Evolutionary conservation across 352 stramenopile species (phyloP).

Genomic region (Globisporangium apiculatum): DNA sequence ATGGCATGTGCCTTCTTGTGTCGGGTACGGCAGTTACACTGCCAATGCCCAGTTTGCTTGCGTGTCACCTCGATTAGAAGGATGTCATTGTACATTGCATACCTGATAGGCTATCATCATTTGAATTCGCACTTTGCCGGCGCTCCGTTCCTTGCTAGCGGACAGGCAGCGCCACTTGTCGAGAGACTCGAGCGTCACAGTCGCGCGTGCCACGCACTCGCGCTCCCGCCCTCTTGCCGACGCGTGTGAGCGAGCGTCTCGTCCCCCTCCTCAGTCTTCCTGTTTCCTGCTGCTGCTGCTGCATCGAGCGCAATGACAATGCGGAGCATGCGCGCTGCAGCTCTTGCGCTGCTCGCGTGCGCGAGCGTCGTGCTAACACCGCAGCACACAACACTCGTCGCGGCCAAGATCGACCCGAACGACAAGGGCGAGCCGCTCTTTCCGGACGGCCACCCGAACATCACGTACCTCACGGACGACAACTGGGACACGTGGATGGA

Average conservation of each 20-base stretch:
- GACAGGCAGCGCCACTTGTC: background rate
- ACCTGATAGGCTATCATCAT: too few species aligned
- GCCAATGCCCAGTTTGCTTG: too few species aligned
- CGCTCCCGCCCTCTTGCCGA: too few species aligned
- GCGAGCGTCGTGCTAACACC: background rate
- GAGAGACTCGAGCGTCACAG: background rate
- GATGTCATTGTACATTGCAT: too few species aligned
- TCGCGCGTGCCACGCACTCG: background rate
- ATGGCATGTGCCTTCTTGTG: too few species aligned
- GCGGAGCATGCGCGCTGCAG: slow-evolving; percentile 5
- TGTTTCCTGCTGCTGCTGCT: too few species aligned
- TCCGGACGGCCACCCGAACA: slow-evolving; percentile 72
- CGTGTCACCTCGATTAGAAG: too few species aligned
- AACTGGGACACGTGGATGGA: slow-evolving; percentile 72
- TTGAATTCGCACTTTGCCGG: too few species aligned
- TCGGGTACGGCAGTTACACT: too few species aligned
- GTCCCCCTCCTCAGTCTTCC: too few species aligned
- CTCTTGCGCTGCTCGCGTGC: slow-evolving; percentile 10
- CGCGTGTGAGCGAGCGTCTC: background rate
- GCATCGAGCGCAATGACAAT: background rate
- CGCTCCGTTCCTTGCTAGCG: too few species aligned
- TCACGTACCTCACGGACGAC: slow-evolving; percentile 81
- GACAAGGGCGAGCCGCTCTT: slow-evolving; percentile 76
- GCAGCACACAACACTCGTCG: slow-evolving; percentile 8
- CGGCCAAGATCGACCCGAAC: slow-evolving; percentile 48